Evolutionary conservation across 1,139 yeast species (phyloP), one percentile per base, ranked within the genome.

Genomic region (Debaryomyces coudertii): DNA sequence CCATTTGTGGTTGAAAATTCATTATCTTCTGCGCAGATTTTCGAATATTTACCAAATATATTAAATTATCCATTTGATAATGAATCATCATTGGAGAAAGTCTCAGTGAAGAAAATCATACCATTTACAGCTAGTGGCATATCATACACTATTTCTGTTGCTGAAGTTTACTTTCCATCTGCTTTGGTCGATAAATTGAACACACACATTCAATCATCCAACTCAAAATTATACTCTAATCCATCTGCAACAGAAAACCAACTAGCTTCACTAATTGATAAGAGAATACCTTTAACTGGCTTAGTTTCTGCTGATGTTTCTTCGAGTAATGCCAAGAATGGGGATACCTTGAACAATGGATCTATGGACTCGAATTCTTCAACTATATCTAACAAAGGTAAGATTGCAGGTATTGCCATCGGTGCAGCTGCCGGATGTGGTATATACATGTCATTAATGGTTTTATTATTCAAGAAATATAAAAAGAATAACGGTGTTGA

Each of bases 161-260:
- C 93, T 14, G 88, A 84, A 61, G 87, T 85, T 44, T 85, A 83
- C 59, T 85, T 84, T 73, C 89, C 89, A 40, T 61, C 68, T n/a
- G 63, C 63, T 11, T 66, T 76, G 12, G 70, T 83, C 14, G 58
- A 60, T 11, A 61, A 69, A 0, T 71, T 87, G 54, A 76, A 77
- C 47, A 61, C 62, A 30, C 63, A 71, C 40, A 63, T 87, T 35
- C 64, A 68, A 42, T 66, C 79, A 48, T 43, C 69, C 0, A 56
- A 65, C 11, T 84, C 90, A 5, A 49, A 53, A 25, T 56, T 87
- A 36, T 86, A 82, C 63, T 55, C 70, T 40, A 79, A 80, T 54
- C 71, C 79, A 11, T 76, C 74, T 47, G 54, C 70, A 1, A 74
- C 85, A 1, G 69, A 73, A 51, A 56, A 62, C 20, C 66, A 79